Base-by-base conservation (phyloP, 2,329 filamentous ascomycete genomes). In the Cyanodermella asteris region DNA sequence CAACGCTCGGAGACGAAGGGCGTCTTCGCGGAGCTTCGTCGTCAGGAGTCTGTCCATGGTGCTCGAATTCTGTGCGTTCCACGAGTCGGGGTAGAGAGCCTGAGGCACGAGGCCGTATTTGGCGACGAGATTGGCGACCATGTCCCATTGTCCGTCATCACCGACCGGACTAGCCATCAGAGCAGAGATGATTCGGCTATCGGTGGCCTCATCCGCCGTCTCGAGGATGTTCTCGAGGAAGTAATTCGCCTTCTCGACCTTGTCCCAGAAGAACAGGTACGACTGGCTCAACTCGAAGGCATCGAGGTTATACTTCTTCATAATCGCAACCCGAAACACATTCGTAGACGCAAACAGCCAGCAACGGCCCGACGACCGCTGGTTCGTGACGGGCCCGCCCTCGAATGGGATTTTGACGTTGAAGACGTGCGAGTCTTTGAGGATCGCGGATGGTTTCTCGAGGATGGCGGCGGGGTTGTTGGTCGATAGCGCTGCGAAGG, bases 261-360 rank as follows among this genome's bases (percentile, higher is more conserved):
- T 91, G 47, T 91, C 81, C 72, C 75, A 90, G 59, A 80, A 91
- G 53, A 84, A 91, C 4, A 91, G 61, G 40, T 90, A 90, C 1
- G 72, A 60, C 49, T 91, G 81, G 16, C 72, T 81, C n/a, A 91
- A 58, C 55, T 91, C 76, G 39, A 91, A 90, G 26, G 63, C 57
- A 23, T 70, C 63, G 12, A 91, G 62, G 34, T 69, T 65, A 47
- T 90, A 75, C 39, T 72, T 72, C 48, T 76, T 73, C 72, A 87
- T 84, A 23, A 91, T 57, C 1, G 78, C 73, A n/a, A 91, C 63
- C 15, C 81, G 72, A 51, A 91, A 87, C 28, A 90, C 71, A 38
- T 91, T 91, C n/a, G 77, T 87, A 4, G 75, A 68, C 1, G 81
- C 81, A 38, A 91, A 91, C 33, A 91, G 64, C 81, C 81, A 91